These are phyloP conservation scores for Zygosaccharomyces pseudobailii DNA, from an alignment of 1,139 yeast species.

Conservation along the genomic window DNA sequence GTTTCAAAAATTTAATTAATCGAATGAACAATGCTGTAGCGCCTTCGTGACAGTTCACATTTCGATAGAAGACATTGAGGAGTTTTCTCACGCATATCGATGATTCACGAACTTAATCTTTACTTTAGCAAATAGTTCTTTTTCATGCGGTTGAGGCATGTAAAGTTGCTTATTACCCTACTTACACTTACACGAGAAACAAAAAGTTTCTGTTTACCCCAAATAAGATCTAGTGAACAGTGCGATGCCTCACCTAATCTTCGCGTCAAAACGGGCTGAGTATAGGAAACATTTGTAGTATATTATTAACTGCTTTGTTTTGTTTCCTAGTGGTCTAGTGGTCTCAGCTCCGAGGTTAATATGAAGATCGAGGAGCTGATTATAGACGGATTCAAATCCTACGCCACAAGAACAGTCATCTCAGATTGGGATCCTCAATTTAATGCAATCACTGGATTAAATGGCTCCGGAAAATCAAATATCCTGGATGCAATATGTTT, in stretches of 20 bases:
- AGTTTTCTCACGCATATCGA: not conserved
- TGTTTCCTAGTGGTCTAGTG: not conserved
- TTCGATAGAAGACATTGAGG: not conserved
- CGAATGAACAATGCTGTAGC: slow-evolving; percentile 11
- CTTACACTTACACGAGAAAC: not conserved
- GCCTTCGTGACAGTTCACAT: not conserved
- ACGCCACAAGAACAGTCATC: slow-evolving; percentile 94
- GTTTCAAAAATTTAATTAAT: slow-evolving; percentile 15
- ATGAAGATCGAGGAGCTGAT: slow-evolving; percentile 96
- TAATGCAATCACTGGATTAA: slow-evolving; percentile 95
- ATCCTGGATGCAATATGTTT: slow-evolving; percentile 95
- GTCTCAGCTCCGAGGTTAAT: not conserved
- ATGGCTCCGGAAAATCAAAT: slow-evolving; percentile 96
- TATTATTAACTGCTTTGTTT: too few relatives aligned
- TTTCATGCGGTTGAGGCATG: too few relatives aligned
- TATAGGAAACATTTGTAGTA: too few relatives aligned
- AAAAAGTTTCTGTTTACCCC: not conserved
- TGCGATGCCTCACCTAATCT: not conserved
- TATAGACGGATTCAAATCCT: slow-evolving; percentile 96
- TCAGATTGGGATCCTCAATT: slow-evolving; percentile 95
- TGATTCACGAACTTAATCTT: too few relatives aligned
- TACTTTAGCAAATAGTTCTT: too few relatives aligned
- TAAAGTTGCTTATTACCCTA: not conserved
- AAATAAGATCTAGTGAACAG: not conserved
- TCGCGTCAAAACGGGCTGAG: not conserved